Base-by-base conservation (phyloP, 257 asterid species). In the Cordia subcordata region DNA sequence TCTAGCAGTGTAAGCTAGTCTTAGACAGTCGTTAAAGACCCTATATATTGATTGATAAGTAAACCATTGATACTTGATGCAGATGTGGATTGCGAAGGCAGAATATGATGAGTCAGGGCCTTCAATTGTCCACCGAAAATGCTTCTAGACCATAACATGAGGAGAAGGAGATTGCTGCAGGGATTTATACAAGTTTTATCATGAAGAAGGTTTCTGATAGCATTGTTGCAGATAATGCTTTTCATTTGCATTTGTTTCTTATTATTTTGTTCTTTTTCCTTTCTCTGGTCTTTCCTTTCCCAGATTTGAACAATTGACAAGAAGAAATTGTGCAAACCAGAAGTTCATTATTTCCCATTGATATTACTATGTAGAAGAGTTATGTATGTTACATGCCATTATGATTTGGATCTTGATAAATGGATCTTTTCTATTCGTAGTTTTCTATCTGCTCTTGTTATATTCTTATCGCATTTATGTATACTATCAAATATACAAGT, bases 21-120 rank as follows among this genome's bases (percentile, higher is more conserved):
- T 37, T 18, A 53, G 46, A 6, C 12, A 44, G 16, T 19, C 10
- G 2, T 42, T 4, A 35, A n/a, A n/a, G n/a, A n/a, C n/a, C n/a
- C n/a, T n/a, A n/a, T n/a, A n/a, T n/a, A 49, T 14, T 67, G 32
- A 45, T 12, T 55, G 32, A 15, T n/a, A 56, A 32, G 1, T 12
- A 40, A 14, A 19, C 35, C 21, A 8, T 9, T 47, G 57, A 20
- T 35, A 5, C 22, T 6, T 49, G 60, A 44, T 62, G 60, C 76
- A 69, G 76, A 74, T 74, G 80, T 74, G 80, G 79, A 74, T 74
- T 60, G 69, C 79, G 18, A 74, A 74, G 61, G 76, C 72, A 35
- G 76, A 69, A 67, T 74, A 69, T 21, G 78, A 73, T 20, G 78
- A 73, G 47, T 73, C 74, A 12, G 77, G 77, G 9, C 77, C 77